Conservation (phyloP, 2,329 filamentous ascomycete species). For the Aspergillus uvarum region DNA sequence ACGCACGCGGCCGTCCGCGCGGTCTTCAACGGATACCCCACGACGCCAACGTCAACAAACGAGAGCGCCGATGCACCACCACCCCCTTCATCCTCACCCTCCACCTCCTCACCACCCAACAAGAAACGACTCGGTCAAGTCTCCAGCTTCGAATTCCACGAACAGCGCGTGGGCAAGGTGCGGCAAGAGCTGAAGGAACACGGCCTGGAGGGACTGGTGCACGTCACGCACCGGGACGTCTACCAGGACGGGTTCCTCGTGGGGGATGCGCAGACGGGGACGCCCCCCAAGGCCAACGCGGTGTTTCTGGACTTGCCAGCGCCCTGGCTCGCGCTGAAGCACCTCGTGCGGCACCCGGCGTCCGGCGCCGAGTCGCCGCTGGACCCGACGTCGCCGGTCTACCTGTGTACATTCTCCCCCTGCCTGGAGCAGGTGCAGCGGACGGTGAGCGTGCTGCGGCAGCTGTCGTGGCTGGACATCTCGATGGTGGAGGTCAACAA, state of each 20-base stretch:
- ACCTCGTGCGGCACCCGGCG: conserved; percentile 42
- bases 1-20: conserved; percentile 52
- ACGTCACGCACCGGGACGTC: conserved; percentile 50
- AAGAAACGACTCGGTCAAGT: conserved; percentile 44
- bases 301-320: conserved; percentile 53
- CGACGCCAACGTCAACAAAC: conserved; percentile 3
- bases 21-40: conserved; percentile 49
- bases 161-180: conserved; percentile 43
- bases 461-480: conserved; percentile 84
- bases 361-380: conserved; percentile 53
- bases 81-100: too few relatives aligned
- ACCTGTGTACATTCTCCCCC: conserved; percentile 92
- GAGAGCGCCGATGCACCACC: conserved; percentile 8
- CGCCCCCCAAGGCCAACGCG: conserved; percentile 46
- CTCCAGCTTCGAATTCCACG: conserved; percentile 53
- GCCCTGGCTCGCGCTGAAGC: conserved; percentile 51
- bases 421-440: conserved; percentile 94
- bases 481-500: conserved; percentile 89
- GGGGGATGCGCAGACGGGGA: conserved; percentile 30
- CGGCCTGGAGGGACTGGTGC: conserved; percentile 45
- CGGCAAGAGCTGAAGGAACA: conserved; percentile 46
- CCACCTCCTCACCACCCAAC: neutral
- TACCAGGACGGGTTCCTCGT: conserved; percentile 51
- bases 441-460: conserved; percentile 77
- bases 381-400: conserved; percentile 67